Percentiles rank a stretch among this genome's conserved stretches.
Conservation (phyloP, 208 protist genomes). For the Trichomonas vaginalis region DNA sequence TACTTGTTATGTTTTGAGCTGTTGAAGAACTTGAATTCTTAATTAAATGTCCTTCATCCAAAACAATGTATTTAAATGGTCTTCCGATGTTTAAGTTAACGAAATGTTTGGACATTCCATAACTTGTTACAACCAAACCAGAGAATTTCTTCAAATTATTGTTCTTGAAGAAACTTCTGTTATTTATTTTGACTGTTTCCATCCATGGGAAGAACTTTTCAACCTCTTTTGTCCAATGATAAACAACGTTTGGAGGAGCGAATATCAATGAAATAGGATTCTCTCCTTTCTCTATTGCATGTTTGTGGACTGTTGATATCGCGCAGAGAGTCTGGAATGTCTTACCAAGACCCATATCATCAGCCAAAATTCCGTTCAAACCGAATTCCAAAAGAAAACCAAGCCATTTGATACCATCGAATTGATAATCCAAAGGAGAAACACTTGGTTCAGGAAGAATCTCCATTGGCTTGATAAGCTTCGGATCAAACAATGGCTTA, state of each 20-base stretch:
- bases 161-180: background rate
- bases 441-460: too few relatives aligned
- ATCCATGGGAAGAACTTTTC: conserved; percentile 47
- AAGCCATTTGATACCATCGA: conserved; percentile 90
- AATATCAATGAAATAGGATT: conserved; percentile 55
- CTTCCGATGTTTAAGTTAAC: conserved; percentile 34
- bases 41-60: conserved; percentile 78
- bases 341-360: conserved; percentile 71
- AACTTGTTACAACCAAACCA: conserved; percentile 52
- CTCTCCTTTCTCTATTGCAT: background rate
- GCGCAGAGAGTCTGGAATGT: conserved; percentile 63
- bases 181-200: background rate
- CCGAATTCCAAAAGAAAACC: conserved; percentile 45
- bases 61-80: conserved; percentile 53
- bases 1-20: conserved; percentile 30
- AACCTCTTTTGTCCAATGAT: conserved; percentile 64
- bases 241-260: conserved; percentile 57
- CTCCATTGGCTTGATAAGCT: background rate
- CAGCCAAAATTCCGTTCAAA: conserved; percentile 57
- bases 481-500: background rate
- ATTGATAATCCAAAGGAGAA: conserved; percentile 64
- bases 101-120: conserved; percentile 56
- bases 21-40: conserved; percentile 58
- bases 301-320: conserved; percentile 30
- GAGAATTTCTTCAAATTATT: background rate